Evolutionary conservation across 495 filamentous ascomycete genomes (phyloP).

Genomic region (Aspergillus diversus): DNA sequence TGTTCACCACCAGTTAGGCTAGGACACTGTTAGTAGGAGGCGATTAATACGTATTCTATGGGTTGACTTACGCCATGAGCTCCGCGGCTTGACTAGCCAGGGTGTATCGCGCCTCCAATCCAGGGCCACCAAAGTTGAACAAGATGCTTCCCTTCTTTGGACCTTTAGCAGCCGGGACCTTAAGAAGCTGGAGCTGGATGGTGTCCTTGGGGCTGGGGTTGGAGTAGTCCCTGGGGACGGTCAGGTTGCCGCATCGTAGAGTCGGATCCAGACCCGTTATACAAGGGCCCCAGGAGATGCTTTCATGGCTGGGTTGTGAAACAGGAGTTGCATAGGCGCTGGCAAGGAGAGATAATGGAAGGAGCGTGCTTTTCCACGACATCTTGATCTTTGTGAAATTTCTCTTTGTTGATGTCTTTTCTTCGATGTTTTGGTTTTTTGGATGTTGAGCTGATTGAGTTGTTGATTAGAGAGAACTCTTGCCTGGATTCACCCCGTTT

Average conservation of each 20-base stretch:
- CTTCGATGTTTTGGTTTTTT: too few species aligned
- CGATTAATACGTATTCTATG: not conserved
- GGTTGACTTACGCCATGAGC: conserved; percentile 23
- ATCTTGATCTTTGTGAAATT: too few species aligned
- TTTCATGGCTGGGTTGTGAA: not conserved
- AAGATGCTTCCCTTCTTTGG: conserved; percentile 45
- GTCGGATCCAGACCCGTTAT: not conserved
- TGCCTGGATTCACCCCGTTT: too few species aligned
- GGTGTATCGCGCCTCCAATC: conserved; percentile 25
- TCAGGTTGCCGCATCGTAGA: conserved; percentile 37
- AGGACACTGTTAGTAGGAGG: not conserved
- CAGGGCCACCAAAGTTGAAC: conserved; percentile 52
- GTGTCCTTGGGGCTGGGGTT: conserved; percentile 32
- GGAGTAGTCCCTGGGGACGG: conserved; percentile 49
- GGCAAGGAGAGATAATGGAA: not conserved
- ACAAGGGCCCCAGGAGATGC: not conserved
- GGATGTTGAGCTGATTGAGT: too few species aligned
- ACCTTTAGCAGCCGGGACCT: conserved; percentile 31
- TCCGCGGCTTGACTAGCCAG: conserved; percentile 23
- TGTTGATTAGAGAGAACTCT: too few species aligned
- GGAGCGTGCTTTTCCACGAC: too few species aligned
- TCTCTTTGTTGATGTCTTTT: too few species aligned
- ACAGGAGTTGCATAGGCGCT: not conserved
- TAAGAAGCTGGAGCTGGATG: conserved; percentile 38
- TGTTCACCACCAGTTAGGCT: conserved; percentile 34